phyloP scores from a whole-genome alignment of 2,329 filamentous ascomycete genomes.

The Microdochium paspali region DNA sequence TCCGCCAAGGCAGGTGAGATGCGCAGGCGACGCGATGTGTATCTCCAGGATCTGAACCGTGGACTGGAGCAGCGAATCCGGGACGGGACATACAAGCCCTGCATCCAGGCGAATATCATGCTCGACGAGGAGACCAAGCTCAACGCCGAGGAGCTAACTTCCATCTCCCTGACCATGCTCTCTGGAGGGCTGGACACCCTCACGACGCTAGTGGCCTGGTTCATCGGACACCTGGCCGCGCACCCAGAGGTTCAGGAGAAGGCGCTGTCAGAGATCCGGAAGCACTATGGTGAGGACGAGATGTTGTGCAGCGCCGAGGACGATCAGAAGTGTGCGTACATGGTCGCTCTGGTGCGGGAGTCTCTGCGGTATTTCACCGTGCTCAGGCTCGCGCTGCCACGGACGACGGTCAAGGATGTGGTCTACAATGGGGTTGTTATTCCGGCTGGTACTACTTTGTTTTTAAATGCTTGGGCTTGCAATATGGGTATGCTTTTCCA shows the following conservation, averaged over 20 bases:
- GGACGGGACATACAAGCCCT: slow-evolving; percentile 50
- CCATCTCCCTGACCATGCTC: slow-evolving; percentile 60
- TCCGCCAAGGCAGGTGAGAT: slow-evolving; percentile 50
- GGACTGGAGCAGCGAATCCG: slow-evolving; percentile 52
- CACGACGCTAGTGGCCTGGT: slow-evolving; percentile 57
- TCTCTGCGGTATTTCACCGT: slow-evolving; percentile 55
- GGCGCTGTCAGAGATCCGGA: slow-evolving; percentile 45
- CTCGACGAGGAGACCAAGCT: slow-evolving; percentile 52
- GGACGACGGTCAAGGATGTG: slow-evolving; percentile 51
- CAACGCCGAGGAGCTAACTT: slow-evolving; percentile 52
- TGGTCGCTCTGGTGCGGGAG: slow-evolving; percentile 54
- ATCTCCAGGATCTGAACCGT: slow-evolving; percentile 45
- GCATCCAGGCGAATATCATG: slow-evolving; percentile 60
- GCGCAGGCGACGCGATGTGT: slow-evolving; percentile 50
- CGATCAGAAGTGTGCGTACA: slow-evolving; percentile 54
- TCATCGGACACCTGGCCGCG: slow-evolving; percentile 48
- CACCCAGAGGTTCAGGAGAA: slow-evolving; percentile 53
- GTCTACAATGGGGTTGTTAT: slow-evolving; percentile 47
- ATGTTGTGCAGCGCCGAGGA: slow-evolving; percentile 52
- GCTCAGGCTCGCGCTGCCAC: slow-evolving; percentile 50
- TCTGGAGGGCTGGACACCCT: slow-evolving; percentile 59
- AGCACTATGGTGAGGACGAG: slow-evolving; percentile 38
- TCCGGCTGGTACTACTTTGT: slow-evolving; percentile 53
- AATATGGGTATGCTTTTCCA: slow-evolving; percentile 54
- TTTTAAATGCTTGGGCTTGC: slow-evolving; percentile 59